phyloP scores from a whole-genome alignment of 2,329 filamentous ascomycete genomes.

The Pseudogymnoascus sp. region DNA sequence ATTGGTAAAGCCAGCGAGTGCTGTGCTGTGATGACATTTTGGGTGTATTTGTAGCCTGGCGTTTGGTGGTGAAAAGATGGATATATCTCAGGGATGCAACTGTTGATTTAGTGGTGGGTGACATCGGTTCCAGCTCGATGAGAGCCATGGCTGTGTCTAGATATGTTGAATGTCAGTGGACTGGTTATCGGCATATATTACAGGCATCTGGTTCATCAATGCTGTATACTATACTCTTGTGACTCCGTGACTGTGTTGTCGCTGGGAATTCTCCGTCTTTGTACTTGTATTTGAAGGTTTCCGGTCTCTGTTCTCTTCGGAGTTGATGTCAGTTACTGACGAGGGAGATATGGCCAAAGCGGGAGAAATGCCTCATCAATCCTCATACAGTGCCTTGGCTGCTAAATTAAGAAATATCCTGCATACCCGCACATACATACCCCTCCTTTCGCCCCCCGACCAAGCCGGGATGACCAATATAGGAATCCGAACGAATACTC shows the following conservation, averaged over 20 bases:
- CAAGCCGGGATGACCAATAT: neutral
- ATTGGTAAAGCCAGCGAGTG: neutral
- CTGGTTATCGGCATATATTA: neutral
- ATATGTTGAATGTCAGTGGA: neutral
- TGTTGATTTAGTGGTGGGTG: neutral
- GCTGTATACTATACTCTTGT: neutral
- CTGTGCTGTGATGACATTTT: neutral
- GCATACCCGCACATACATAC: neutral
- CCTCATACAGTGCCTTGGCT: neutral
- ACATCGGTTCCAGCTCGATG: neutral
- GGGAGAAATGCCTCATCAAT: neutral
- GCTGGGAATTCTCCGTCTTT: neutral
- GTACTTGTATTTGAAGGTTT: neutral
- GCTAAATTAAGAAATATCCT: neutral
- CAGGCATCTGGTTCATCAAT: neutral
- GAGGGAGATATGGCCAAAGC: too few species aligned
- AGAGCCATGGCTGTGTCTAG: neutral
- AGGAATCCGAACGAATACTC: neutral
- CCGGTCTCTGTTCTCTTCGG: neutral
- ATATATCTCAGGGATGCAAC: neutral
- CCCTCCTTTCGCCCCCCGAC: neutral
- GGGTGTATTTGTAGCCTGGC: slow-evolving; percentile 8
- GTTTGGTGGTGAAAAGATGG: slow-evolving; percentile 5
- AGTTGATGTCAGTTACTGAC: neutral
- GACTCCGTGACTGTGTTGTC: neutral